Percentiles rank a stretch among this genome's conserved stretches.
Conservation (phyloP, 176 grass and related monocot genomes). For the Carex kokanica region DNA sequence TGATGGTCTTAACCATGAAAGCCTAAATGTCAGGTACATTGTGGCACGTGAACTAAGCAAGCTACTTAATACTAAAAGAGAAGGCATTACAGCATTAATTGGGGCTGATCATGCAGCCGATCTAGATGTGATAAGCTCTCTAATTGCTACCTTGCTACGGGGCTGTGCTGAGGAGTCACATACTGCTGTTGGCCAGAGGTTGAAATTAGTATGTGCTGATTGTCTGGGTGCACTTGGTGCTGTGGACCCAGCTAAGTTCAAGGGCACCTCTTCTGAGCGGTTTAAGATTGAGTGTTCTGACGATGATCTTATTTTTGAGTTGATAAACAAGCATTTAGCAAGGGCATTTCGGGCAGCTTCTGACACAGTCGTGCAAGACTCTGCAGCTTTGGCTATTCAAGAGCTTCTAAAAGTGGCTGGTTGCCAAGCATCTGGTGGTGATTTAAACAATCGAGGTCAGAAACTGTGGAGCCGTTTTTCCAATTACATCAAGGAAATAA, state of each 20-base stretch:
- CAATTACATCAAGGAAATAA: slow-evolving; percentile 91
- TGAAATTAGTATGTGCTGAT: slow-evolving; percentile 82
- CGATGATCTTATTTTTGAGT: slow-evolving; percentile 98
- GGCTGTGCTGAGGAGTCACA: slow-evolving; percentile 90
- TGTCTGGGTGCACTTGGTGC: slow-evolving; percentile 94
- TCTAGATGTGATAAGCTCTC: slow-evolving; percentile 84
- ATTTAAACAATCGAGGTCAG: slow-evolving; percentile 64
- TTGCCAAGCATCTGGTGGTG: slow-evolving; percentile 63
- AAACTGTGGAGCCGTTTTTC: slow-evolving; percentile 89
- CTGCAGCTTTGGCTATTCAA: slow-evolving; percentile 97
- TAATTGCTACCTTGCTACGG: slow-evolving; percentile 78
- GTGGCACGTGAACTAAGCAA: slow-evolving; percentile 86
- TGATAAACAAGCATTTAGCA: slow-evolving; percentile 96
- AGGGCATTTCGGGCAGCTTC: slow-evolving; percentile 91
- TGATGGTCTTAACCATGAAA: slow-evolving; percentile 91
- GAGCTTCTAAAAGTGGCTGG: slow-evolving; percentile 84
- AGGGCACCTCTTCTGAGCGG: slow-evolving; percentile 64
- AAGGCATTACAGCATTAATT: slow-evolving; percentile 79
- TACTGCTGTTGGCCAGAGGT: slow-evolving; percentile 76
- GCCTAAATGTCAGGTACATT: slow-evolving; percentile 97
- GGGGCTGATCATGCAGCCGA: slow-evolving; percentile 61
- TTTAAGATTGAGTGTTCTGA: slow-evolving; percentile 99
- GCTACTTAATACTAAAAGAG: slow-evolving; percentile 68
- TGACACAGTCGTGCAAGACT: slow-evolving; percentile 84
- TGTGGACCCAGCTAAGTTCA: slow-evolving; percentile 93